Base-by-base conservation (phyloP, 2,329 filamentous ascomycete genomes). In the Aspergillus oerlinghausenensis region DNA sequence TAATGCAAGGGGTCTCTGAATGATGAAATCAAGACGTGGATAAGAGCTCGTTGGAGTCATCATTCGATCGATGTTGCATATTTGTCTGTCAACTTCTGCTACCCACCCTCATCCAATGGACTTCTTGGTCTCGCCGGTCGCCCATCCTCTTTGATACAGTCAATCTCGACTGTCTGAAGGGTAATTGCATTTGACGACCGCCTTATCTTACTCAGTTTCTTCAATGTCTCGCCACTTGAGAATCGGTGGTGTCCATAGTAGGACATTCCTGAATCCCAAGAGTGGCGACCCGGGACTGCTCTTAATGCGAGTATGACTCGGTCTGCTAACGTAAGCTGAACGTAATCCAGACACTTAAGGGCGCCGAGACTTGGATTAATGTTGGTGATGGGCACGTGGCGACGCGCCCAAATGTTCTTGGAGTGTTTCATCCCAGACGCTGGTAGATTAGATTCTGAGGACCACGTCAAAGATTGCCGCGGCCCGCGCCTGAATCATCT, bases 401-500 rank as follows among this genome's bases (percentile, higher is more conserved):
- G 17, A 26, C 43, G 23, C 11, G 21, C 23, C 23, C 43, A 23
- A 47, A 25, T 23, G 11, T 47, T 5, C 19, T 23, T 23, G 21
- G 19, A 47, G 11, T 4, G 43, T 11, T 6, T 23, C 21, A 23
- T 47, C 43, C 21, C 43, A 19, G n/a, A 23, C 40, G 40, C 8
- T 21, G 19, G 11, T 50, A 40, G 42, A 19, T 52, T 48, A 23
- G 23, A 35, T 51, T 49, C 25, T 55, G 14, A 14, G 23, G n/a
- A 47, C 47, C n/a, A 47, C 26, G 8, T 59, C 48, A 63, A 42
- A 62, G 60, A 49, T 54, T 63, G 28, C 58, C 56, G n/a, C 57
- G 54, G 19, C 57, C 56, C 23, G 60, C 64, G 11, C 64, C 69
- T 40, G 57, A 26, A 11, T 61, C 55, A 19, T 50, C 54, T 10